A percentile compares a stretch with the other conserved stretches of the same genome.
phyloP scores from a whole-genome alignment of 495 filamentous ascomycete species.

The Penicillium subrubescens region DNA sequence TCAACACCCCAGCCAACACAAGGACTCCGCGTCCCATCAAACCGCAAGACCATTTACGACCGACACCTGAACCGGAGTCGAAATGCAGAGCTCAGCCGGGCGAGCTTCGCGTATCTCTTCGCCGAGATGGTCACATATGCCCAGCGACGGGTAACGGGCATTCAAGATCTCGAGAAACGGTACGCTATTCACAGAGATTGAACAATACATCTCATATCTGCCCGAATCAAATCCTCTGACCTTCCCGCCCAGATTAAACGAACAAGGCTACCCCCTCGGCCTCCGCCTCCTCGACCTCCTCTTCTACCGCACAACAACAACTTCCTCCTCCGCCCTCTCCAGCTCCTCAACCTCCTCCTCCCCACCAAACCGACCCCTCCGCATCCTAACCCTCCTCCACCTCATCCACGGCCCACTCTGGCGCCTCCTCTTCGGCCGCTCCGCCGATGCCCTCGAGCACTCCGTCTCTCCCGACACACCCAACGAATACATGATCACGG shows the following conservation, averaged over 20 bases:
- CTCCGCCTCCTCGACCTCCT: constrained; percentile 94
- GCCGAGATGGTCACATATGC: constrained; percentile 97
- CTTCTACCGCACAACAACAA: constrained; percentile 62
- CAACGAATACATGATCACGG: constrained; percentile 97
- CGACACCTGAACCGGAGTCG: constrained; percentile 87
- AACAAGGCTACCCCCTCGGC: constrained; percentile 93
- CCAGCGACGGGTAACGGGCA: constrained; percentile 84
- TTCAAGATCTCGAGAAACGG: constrained; percentile 92
- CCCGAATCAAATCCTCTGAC: background rate
- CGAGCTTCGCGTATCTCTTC: constrained; percentile 94
- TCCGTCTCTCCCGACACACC: constrained; percentile 75
- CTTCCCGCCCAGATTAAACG: constrained; percentile 70
- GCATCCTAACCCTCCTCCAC: constrained; percentile 89
- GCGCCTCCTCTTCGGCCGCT: constrained; percentile 86
- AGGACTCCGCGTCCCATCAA: constrained; percentile 90
- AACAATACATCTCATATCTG: background rate
- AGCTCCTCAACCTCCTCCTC: constrained; percentile 69
- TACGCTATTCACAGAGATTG: constrained; percentile 35
- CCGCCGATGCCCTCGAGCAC: constrained; percentile 90
- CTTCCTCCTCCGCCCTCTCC: constrained; percentile 78
- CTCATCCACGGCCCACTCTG: constrained; percentile 90
- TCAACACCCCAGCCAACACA: constrained; percentile 46
- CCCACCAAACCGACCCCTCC: constrained; percentile 75
- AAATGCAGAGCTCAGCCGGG: constrained; percentile 82
- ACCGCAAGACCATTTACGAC: constrained; percentile 97